Evolutionary conservation across 129 eudicot genomes (phyloP).

Genomic region (Apium graveolens): DNA sequence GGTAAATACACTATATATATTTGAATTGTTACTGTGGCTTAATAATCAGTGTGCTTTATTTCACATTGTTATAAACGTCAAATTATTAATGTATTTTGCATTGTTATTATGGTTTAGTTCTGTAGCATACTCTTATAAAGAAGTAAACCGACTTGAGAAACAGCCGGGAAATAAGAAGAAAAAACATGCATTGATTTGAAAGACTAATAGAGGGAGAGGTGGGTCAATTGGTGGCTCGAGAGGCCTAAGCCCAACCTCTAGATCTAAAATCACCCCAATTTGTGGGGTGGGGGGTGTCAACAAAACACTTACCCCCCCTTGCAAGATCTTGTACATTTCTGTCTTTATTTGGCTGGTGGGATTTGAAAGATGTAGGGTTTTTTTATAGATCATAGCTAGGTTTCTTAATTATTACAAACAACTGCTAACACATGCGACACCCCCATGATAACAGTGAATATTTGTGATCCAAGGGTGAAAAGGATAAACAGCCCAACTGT

Average conservation of each 20-base stretch:
- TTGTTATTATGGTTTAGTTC: too few relatives aligned
- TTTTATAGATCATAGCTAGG: background rate
- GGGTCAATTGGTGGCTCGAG: constrained; percentile 6
- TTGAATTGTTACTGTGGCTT: too few relatives aligned
- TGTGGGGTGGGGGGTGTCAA: constrained; percentile 1
- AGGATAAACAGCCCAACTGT: background rate
- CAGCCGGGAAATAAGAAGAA: background rate
- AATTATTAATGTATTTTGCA: too few relatives aligned
- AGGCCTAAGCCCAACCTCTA: background rate
- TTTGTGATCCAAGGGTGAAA: background rate
- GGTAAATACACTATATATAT: too few relatives aligned
- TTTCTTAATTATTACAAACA: background rate
- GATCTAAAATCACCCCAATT: constrained; percentile 3
- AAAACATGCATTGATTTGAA: background rate
- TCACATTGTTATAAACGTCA: too few relatives aligned
- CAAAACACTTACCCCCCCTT: background rate
- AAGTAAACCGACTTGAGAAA: background rate
- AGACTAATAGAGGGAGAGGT: background rate
- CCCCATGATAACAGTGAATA: background rate
- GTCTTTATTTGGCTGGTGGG: constrained; percentile 1
- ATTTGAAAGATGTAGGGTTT: background rate
- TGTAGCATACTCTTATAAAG: too few relatives aligned
- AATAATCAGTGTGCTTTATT: too few relatives aligned
- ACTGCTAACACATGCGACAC: background rate
- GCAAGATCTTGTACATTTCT: constrained; percentile 2